Base-by-base conservation (phyloP, 108 stramenopile genomes). In the Cyclostephanos invisitatus region DNA sequence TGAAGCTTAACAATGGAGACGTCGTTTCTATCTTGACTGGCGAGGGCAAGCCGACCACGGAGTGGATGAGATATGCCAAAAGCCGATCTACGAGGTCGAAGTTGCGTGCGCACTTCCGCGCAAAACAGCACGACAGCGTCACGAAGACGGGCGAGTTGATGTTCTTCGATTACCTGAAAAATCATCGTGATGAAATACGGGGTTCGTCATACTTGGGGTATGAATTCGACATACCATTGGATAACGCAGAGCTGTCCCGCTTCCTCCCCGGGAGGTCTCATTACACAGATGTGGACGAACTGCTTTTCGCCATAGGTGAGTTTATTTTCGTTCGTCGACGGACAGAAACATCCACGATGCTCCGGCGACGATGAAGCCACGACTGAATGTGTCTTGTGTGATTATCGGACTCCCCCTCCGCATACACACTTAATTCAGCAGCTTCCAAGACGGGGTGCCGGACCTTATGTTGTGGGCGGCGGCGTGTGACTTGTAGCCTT, bases 1-100 rank as follows among this genome's bases (percentile, higher is more conserved):
- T n/a, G n/a, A n/a, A n/a, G 75, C 82, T 97, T 7, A 86, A 87
- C 48, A 93, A 97, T 72, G 94, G 94, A 20, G 93, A 97, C 69
- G 93, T 97, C 56, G 92, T 97, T 17, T 92, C 90, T 1, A 88
- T 97, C 38, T 55, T 91, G 27, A 94, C 92, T 5, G 91, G 89
- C 5, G 78, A 86, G 59, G 89, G 87, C 28, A 88, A 62, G 62
- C 95, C 95, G 2, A 66, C 85, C 7, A 86, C 78, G 6, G 89
- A 92, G 55, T 96, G 95, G 95, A 91, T 93, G 85, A 64, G 85
- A 47, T 90, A 82, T 40, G 92, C 91, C 10, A 93, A 93, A 78
- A 88, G 88, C 61, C 68, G 95, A 44, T 91, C 90, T 8, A 90
- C 95, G n/a, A 77, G 92, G 37, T 87, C 91, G 10, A 92, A 92